These are phyloP conservation scores for Beta corolliflora DNA, from an alignment of 179 eudicot genomes.

Conservation along the genomic window DNA sequence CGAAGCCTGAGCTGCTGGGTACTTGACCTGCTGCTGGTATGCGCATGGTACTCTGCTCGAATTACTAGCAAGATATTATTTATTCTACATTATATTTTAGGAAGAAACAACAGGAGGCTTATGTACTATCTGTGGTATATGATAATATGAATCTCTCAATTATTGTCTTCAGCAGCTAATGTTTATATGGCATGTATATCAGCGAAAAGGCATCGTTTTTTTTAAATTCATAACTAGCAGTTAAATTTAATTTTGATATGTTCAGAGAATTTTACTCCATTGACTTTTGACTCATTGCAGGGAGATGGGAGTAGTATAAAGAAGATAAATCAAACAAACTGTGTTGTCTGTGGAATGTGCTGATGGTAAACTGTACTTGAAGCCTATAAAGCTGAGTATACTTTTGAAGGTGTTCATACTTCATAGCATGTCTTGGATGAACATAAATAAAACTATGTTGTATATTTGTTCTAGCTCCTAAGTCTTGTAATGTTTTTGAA, in stretches of 20 bases:
- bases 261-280: too few species aligned
- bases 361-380: not conserved
- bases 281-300: not conserved
- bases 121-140: not conserved
- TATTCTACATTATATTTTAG: not conserved
- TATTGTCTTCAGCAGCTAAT: too few species aligned
- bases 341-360: not conserved
- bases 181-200: too few species aligned
- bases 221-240: too few species aligned
- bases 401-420: not conserved
- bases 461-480: not conserved
- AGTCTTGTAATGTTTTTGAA: not conserved
- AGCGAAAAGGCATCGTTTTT: too few species aligned
- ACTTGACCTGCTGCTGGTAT: constrained; percentile 22
- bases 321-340: not conserved
- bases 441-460: not conserved
- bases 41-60: constrained; percentile 6
- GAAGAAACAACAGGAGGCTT: too few species aligned
- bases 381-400: not conserved
- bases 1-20: constrained; percentile 41
- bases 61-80: not conserved
- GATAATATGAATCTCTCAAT: not conserved
- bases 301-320: not conserved
- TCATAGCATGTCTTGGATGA: constrained; percentile 1
- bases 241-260: too few species aligned